Evolutionary conservation across 768 basidiomycete species (phyloP).

Genomic region (Amanita exitialis): DNA sequence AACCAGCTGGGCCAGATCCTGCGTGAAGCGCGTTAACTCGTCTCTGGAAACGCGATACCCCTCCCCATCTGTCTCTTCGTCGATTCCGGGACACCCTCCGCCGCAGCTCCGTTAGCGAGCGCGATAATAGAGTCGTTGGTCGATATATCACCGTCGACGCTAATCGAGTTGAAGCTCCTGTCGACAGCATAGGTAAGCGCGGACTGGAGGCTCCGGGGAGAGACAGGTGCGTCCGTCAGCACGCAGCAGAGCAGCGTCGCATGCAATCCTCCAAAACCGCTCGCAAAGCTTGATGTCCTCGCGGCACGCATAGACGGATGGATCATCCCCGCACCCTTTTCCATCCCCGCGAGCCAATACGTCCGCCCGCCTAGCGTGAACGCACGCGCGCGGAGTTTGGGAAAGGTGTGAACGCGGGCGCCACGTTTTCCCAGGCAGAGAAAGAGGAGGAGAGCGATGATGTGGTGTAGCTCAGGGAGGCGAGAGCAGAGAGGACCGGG

Average conservation of each 20-base stretch:
- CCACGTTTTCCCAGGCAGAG: slow-evolving; percentile 72
- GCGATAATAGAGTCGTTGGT: slow-evolving; percentile 93
- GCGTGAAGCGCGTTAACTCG: slow-evolving; percentile 78
- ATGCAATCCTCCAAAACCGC: slow-evolving; percentile 61
- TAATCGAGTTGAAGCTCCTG: slow-evolving; percentile 93
- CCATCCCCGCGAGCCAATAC: slow-evolving; percentile 87
- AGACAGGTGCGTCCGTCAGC: slow-evolving; percentile 83
- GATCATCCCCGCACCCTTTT: slow-evolving; percentile 99
- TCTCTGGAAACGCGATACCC: slow-evolving; percentile 67
- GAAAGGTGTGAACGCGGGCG: slow-evolving; percentile 94
- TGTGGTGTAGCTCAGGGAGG: slow-evolving; percentile 14
- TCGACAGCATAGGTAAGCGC: slow-evolving; percentile 91
- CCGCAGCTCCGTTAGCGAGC: slow-evolving; percentile 77
- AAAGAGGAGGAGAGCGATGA: slow-evolving; percentile 55
- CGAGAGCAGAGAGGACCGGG: slow-evolving; percentile 57
- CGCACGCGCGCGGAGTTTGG: slow-evolving; percentile 76
- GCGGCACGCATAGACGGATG: slow-evolving; percentile 87
- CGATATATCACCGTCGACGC: slow-evolving; percentile 96
- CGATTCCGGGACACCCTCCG: slow-evolving; percentile 34
- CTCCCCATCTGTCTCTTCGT: slow-evolving; percentile 49
- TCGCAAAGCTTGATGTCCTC: slow-evolving; percentile 20
- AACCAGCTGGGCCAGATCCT: slow-evolving; percentile 89
- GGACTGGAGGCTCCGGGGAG: slow-evolving; percentile 69
- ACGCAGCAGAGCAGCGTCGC: slow-evolving; percentile 94
- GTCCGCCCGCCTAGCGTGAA: slow-evolving; percentile 65